Evolutionary conservation across 2,329 filamentous ascomycete species (phyloP).

Genomic region (Penicillium sp.): DNA sequence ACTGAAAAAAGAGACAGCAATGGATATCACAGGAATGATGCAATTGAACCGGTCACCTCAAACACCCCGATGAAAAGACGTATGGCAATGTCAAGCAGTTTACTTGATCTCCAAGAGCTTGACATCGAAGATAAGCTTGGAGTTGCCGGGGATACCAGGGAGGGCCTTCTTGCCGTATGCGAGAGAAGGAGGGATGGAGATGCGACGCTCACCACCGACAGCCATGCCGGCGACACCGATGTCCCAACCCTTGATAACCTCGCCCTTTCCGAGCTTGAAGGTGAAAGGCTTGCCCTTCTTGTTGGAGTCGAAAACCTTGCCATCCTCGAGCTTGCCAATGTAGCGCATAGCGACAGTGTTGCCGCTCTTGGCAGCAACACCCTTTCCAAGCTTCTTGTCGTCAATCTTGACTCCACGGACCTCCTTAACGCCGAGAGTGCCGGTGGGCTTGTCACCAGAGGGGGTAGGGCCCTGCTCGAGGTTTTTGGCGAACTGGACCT

Average conservation of each 20-base stretch:
- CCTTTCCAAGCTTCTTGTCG: constrained; percentile 87
- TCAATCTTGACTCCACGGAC: constrained; percentile 89
- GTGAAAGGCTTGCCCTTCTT: constrained; percentile 98
- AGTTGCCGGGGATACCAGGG: constrained; percentile 87
- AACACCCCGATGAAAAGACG: constrained; percentile 24
- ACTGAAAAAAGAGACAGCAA: constrained; percentile 31
- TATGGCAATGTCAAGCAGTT: constrained; percentile 26
- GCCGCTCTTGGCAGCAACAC: constrained; percentile 82
- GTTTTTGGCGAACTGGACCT: constrained; percentile 98
- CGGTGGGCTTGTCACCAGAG: constrained; percentile 56
- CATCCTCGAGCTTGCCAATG: constrained; percentile 93
- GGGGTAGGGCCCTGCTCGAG: constrained; percentile 93
- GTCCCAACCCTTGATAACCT: constrained; percentile 99
- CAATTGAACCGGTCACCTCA: constrained; percentile 29
- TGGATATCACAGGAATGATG: constrained; percentile 37
- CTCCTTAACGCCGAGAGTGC: constrained; percentile 67
- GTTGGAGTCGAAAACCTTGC: constrained; percentile 97
- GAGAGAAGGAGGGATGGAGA: constrained; percentile 81
- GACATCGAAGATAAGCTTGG: constrained; percentile 86
- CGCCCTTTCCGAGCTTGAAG: constrained; percentile 90
- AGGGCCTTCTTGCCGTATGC: constrained; percentile 84
- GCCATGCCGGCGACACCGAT: constrained; percentile 89
- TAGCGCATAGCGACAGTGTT: constrained; percentile 92
- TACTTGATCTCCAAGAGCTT: constrained; percentile 83
- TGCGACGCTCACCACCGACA: constrained; percentile 86